Evolutionary conservation across 164 flowering plant genomes (phyloP).

Genomic region (Berberis thunbergii): DNA sequence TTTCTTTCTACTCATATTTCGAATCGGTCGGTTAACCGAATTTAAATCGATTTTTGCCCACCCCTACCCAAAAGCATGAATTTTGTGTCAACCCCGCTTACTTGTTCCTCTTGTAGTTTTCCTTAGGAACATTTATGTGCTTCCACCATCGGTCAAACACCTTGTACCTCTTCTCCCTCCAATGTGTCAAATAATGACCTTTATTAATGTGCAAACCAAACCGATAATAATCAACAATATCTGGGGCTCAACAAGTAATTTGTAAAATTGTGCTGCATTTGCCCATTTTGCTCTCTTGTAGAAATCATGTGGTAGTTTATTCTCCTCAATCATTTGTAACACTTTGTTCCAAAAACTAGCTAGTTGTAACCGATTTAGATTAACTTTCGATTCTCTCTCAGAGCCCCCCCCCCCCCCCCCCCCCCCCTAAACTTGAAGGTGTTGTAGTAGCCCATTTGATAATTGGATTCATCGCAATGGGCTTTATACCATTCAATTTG

Average conservation of each 20-base stretch:
- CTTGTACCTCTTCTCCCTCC: slow-evolving; percentile 53
- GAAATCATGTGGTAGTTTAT: slow-evolving; percentile 63
- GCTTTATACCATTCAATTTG: slow-evolving; percentile 76
- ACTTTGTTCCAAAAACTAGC: slow-evolving; percentile 57
- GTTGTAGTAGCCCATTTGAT: slow-evolving; percentile 71
- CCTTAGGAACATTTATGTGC: slow-evolving; percentile 15
- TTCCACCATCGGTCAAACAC: slow-evolving; percentile 69
- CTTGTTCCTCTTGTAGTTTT: slow-evolving; percentile 30
- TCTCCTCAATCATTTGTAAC: slow-evolving; percentile 42
- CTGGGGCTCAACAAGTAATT: slow-evolving; percentile 77
- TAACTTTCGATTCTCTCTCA: slow-evolving; percentile 28
- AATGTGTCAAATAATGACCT: slow-evolving; percentile 54
- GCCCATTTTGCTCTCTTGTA: slow-evolving; percentile 49
- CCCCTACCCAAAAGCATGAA: slow-evolving; percentile 33
- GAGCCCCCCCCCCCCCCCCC: slow-evolving; percentile 20
- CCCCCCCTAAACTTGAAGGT: slow-evolving; percentile 38
- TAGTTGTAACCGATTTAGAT: slow-evolving; percentile 51
- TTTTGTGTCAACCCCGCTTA: slow-evolving; percentile 70
- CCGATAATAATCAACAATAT: slow-evolving; percentile 67
- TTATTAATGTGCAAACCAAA: slow-evolving; percentile 25
- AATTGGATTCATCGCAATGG: slow-evolving; percentile 40
- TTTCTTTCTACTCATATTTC: no score
- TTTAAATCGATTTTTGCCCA: no score
- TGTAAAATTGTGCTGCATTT: slow-evolving; percentile 57
- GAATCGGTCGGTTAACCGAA: no score